These are phyloP conservation scores for Pachysandra terminalis DNA, from an alignment of 164 flowering plant species.

Conservation along the genomic window DNA sequence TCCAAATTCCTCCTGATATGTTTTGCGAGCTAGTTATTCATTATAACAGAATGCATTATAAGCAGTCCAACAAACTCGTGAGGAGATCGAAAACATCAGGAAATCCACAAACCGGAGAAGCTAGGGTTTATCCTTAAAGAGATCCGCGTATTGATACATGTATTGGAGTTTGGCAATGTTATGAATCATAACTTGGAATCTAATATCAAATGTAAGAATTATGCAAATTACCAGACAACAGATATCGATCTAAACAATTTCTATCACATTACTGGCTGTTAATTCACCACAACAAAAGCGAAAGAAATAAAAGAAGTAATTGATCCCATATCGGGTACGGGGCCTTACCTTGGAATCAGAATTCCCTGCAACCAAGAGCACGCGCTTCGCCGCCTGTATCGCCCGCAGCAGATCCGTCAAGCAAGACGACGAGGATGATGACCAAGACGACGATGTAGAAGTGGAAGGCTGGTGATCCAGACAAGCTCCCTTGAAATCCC, in stretches of 20 bases:
- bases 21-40: too few species aligned
- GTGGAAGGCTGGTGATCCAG: conserved; percentile 3
- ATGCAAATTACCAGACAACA: too few species aligned
- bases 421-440: conserved; percentile 34
- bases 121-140: too few species aligned
- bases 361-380: conserved; percentile 35
- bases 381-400: conserved; percentile 54
- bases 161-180: too few species aligned
- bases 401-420: conserved; percentile 41
- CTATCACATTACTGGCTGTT: neutral
- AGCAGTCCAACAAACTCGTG: too few species aligned
- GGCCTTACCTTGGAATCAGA: conserved; percentile 21
- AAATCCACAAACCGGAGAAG: too few species aligned
- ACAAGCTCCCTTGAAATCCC: conserved; percentile 26
- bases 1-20: neutral
- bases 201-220: too few species aligned
- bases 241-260: too few species aligned
- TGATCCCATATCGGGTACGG: neutral
- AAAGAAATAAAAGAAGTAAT: neutral
- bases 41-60: too few species aligned
- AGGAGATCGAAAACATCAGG: too few species aligned
- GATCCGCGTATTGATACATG: too few species aligned
- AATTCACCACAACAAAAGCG: neutral
- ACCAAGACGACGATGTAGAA: conserved; percentile 8
- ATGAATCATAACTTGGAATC: too few species aligned